Conservation (phyloP, 2,329 filamentous ascomycete genomes). For the Exophiala oligosperma region DNA sequence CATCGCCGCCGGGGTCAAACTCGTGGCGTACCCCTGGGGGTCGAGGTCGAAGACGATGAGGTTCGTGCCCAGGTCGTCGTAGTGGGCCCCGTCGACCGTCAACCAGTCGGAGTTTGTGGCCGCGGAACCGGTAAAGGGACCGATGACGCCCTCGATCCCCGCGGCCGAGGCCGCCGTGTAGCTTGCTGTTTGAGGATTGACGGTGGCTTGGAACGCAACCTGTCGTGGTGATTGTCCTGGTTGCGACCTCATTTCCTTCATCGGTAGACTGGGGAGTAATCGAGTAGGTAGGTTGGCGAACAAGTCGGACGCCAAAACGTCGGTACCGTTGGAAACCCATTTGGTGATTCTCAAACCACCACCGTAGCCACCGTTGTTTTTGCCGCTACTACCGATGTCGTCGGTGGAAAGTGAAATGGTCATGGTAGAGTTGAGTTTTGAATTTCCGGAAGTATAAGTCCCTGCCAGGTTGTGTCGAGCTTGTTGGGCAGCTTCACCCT, state of each 20-base stretch:
- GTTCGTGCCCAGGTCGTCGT: constrained; percentile 28
- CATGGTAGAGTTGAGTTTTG: constrained; percentile 31
- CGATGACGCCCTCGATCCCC: background rate
- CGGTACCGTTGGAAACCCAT: constrained; percentile 21
- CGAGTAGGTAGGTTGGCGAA: constrained; percentile 9
- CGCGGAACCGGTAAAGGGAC: background rate
- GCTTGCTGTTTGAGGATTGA: background rate
- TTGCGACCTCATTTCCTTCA: too few species aligned
- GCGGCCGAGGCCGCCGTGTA: background rate
- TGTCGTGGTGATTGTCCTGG: background rate
- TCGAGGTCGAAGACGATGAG: constrained; percentile 34
- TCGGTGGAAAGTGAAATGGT: constrained; percentile 23
- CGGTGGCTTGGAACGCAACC: constrained; percentile 27
- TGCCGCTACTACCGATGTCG: constrained; percentile 10
- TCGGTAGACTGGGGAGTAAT: constrained; percentile 24
- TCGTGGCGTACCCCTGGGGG: constrained; percentile 25
- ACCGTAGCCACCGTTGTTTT: background rate
- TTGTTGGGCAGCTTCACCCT: constrained; percentile 34
- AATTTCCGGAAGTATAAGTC: constrained; percentile 30
- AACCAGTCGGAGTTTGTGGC: constrained; percentile 13
- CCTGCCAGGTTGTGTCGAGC: constrained; percentile 31
- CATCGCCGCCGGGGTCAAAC: constrained; percentile 25
- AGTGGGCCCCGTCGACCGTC: constrained; percentile 26
- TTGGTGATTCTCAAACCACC: constrained; percentile 19
- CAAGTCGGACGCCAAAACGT: constrained; percentile 1